Evolutionary conservation across 2,329 filamentous ascomycete genomes (phyloP), one percentile per base, ranked within the genome.

Genomic region (Aspergillus novofumigatus): DNA sequence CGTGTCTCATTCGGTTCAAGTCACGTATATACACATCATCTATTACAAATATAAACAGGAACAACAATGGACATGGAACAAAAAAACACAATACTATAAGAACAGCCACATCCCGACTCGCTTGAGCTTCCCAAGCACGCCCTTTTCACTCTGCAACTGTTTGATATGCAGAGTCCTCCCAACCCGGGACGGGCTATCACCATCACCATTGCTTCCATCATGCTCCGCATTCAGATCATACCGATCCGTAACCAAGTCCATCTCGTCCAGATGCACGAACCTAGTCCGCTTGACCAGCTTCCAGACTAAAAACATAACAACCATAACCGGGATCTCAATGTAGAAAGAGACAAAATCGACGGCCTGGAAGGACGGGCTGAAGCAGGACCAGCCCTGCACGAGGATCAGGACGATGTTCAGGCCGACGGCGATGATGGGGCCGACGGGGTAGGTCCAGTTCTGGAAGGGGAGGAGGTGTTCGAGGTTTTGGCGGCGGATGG

Each of bases 371-470:
- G 59, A 69, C 3, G 83, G 84, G 45, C 80, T 85, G 72, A 88
- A 88, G 54, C 80, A 83, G 20, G 66, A 66, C 73, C 75, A 88
- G 1, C 86, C 86, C 62, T 88, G 86, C 0, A 87, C 79, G 1
- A 88, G 75, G 3, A 88, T 81, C 9, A 89, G 75, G 26, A 88
- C 77, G 54, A 69, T 76, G 66, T 86, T 87, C 42, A 87, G 74
- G 0, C 82, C 59, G 14, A 88, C 77, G 5, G 79, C 81, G 20
- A 83, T 65, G 67, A 82, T 80, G 0, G 86, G 85, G 0, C 86
- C 85, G 56, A 77, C 81, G 0, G 86, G 86, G 59, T 88, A 87
- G 0, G 85, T 86, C 83, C 83, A 87, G 65, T 88, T 88, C 59
- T 80, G 83, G 73, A 85, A 88, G 0, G 86, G 85, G 0, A 88